phyloP scores from a whole-genome alignment of 2,329 filamentous ascomycete genomes.

The Cladosporium cucumerinum region DNA sequence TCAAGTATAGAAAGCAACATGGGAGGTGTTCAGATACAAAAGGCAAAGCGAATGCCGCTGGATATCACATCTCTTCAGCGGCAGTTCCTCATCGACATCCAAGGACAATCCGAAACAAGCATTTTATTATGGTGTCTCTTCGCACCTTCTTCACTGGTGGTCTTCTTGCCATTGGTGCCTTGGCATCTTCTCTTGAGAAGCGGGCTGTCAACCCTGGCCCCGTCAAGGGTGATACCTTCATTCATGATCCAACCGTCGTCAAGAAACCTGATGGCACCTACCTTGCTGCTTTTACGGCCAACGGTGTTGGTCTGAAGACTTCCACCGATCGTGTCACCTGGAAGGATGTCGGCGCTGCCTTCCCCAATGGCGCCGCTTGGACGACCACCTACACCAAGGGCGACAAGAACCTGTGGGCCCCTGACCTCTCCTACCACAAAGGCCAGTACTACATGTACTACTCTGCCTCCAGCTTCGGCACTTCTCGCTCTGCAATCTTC shows the following conservation, averaged over 20 bases:
- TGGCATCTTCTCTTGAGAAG: slow-evolving; percentile 10
- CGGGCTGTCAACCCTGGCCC: slow-evolving; percentile 8
- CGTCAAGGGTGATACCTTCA: slow-evolving; percentile 14
- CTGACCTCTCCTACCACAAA: slow-evolving; percentile 59
- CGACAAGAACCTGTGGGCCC: slow-evolving; percentile 48
- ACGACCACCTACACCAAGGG: slow-evolving; percentile 15
- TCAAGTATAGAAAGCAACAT: not conserved
- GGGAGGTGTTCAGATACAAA: not conserved
- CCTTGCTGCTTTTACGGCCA: slow-evolving; percentile 14
- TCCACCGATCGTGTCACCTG: slow-evolving; percentile 14
- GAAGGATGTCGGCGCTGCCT: slow-evolving; percentile 15
- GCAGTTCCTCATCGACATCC: not conserved
- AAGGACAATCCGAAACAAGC: not conserved
- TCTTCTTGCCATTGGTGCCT: slow-evolving; percentile 1
- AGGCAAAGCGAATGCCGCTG: not conserved
- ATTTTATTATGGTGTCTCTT: slow-evolving; percentile 3
- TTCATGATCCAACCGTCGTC: slow-evolving; percentile 13
- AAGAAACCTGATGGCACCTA: slow-evolving; percentile 16
- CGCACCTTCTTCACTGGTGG: slow-evolving; percentile 2
- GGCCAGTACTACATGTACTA: slow-evolving; percentile 63
- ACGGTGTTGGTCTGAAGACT: slow-evolving; percentile 12
- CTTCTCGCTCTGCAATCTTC: slow-evolving; percentile 60
- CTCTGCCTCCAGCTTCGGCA: slow-evolving; percentile 59
- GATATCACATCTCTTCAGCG: not conserved
- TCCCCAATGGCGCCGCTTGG: slow-evolving; percentile 13